Conservation (phyloP, 2,329 filamentous ascomycete species). For the Pseudocercospora fuligena region DNA sequence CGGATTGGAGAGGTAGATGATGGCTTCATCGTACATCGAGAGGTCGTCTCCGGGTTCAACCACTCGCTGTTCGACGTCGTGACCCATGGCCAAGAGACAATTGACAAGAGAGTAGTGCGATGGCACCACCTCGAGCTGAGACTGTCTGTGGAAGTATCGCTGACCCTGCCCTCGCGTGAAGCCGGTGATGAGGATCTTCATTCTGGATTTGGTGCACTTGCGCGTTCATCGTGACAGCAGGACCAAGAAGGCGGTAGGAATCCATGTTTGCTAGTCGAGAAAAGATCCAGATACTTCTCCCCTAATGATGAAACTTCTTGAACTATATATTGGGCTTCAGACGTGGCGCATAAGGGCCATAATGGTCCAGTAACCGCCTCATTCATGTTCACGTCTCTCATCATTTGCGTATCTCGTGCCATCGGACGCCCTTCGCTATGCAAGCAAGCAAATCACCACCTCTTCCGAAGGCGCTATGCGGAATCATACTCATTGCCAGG, state of each 20-base stretch:
- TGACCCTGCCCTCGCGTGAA: conserved; percentile 10
- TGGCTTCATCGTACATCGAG: conserved; percentile 10
- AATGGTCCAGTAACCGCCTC: not conserved
- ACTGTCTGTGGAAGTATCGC: conserved; percentile 10
- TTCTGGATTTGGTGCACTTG: not conserved
- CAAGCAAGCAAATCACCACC: not conserved
- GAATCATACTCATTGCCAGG: not conserved
- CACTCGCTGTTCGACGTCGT: conserved; percentile 10
- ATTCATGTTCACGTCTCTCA: not conserved
- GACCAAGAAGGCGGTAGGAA: not conserved
- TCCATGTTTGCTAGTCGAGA: not conserved
- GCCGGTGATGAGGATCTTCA: conserved; percentile 18
- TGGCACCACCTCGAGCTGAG: conserved; percentile 12
- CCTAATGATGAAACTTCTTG: not conserved
- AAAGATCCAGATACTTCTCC: not conserved
- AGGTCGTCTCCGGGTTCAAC: conserved; percentile 6
- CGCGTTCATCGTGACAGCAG: not conserved
- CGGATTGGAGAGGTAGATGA: conserved; percentile 11
- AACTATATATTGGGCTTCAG: not conserved
- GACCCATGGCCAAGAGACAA: conserved; percentile 14
- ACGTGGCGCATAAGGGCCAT: not conserved
- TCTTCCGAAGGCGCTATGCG: not conserved
- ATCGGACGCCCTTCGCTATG: not conserved
- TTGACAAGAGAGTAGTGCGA: conserved; percentile 18
- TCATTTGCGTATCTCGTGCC: not conserved